These are phyloP conservation scores for Nicotiana undulata DNA, from an alignment of 257 asterid genomes.

Conservation along the genomic window DNA sequence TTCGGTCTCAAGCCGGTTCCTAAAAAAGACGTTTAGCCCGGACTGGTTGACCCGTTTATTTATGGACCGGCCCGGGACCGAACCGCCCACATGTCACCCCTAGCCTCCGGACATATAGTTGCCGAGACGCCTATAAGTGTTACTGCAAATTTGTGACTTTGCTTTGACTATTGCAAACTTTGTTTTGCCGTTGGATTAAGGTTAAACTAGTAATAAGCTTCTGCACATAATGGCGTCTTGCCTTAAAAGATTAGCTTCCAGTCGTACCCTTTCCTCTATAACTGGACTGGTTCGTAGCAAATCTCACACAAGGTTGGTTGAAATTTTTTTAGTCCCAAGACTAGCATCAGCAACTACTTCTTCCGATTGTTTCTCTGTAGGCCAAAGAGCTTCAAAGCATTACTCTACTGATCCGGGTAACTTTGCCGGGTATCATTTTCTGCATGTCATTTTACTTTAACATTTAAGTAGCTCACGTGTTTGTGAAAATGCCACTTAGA, in stretches of 20 bases:
- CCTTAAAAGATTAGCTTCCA: conserved; percentile 17
- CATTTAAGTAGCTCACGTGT: conserved; percentile 14
- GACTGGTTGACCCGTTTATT: too few relatives aligned
- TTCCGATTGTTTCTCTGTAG: conserved; percentile 14
- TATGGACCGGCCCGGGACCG: too few relatives aligned
- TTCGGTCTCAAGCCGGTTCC: too few relatives aligned
- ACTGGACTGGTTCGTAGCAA: conserved; percentile 1
- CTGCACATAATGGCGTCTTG: conserved; percentile 26
- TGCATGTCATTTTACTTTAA: background rate
- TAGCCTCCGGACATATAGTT: background rate
- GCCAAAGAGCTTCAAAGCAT: conserved; percentile 5
- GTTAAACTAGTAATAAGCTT: background rate
- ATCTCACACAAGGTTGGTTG: background rate
- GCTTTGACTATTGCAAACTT: background rate
- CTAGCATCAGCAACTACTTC: conserved; percentile 5
- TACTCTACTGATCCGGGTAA: conserved; percentile 21
- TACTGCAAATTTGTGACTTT: background rate
- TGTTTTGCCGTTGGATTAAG: background rate
- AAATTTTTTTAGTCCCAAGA: conserved; percentile 10
- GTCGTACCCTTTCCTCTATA: conserved; percentile 16
- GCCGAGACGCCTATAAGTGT: too few relatives aligned
- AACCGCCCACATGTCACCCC: too few relatives aligned
- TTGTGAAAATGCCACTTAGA: conserved; percentile 43
- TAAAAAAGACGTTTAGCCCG: too few relatives aligned
- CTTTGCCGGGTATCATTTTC: background rate